A percentile compares a stretch with the other conserved stretches of the same genome.
phyloP scores from a whole-genome alignment of 306 rosid species.

The Castanea mollissima region DNA sequence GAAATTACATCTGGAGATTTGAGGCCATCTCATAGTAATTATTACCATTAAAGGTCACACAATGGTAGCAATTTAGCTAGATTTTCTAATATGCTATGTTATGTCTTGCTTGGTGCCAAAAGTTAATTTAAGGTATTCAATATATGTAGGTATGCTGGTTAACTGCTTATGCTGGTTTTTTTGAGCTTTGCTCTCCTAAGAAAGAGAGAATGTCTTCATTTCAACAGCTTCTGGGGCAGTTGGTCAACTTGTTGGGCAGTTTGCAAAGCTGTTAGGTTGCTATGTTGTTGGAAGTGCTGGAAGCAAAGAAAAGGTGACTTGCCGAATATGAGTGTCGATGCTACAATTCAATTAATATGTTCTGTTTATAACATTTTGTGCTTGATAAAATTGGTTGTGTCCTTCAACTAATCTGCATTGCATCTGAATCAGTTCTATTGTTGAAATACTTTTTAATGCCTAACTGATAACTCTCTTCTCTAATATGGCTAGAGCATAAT shows the following conservation, averaged over 20 bases:
- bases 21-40: background rate
- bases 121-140: background rate
- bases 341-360: too few relatives aligned
- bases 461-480: background rate
- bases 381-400: background rate
- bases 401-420: background rate
- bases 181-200: conserved; percentile 33
- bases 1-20: background rate
- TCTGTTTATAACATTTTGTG: too few relatives aligned
- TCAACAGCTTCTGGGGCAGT: conserved; percentile 46
- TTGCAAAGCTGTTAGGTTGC: conserved; percentile 41
- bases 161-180: conserved; percentile 34
- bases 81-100: background rate
- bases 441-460: too few relatives aligned
- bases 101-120: background rate
- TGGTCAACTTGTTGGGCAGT: conserved; percentile 46
- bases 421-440: background rate
- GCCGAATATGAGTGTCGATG: background rate
- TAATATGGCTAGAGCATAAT: background rate
- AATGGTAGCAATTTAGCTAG: background rate
- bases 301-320: conserved; percentile 33
- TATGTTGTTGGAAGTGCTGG: conserved; percentile 46
- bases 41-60: background rate
- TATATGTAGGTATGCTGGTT: conserved; percentile 30
- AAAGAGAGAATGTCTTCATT: conserved; percentile 32